Evolutionary conservation across 1,139 yeast genomes (phyloP).

Genomic region (Pneumocystis sp.): DNA sequence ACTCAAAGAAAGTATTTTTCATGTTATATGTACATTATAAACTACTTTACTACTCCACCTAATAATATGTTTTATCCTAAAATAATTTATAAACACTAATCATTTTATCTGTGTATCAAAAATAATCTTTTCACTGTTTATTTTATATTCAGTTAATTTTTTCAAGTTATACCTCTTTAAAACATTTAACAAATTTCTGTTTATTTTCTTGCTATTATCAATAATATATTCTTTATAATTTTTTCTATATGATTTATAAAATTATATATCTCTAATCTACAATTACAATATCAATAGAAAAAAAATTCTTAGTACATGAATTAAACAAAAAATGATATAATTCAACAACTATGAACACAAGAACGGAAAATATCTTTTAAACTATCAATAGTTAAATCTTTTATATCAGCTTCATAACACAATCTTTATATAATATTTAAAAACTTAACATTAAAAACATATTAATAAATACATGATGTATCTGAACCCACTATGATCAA

Average conservation of each 20-base stretch:
- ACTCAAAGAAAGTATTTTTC: slow-evolving; percentile 1
- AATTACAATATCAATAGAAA: background rate
- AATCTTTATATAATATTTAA: background rate
- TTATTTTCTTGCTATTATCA: background rate
- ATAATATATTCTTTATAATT: background rate
- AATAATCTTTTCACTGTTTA: background rate
- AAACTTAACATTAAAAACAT: background rate
- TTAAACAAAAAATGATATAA: background rate
- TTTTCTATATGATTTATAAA: background rate
- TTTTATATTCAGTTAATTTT: background rate
- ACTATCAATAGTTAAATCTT: background rate
- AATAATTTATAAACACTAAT: background rate
- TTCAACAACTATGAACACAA: background rate
- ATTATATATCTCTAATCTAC: background rate
- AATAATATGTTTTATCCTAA: background rate
- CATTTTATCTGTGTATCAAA: background rate
- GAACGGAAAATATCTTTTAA: background rate
- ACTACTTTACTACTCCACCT: background rate
- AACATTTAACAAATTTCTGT: background rate
- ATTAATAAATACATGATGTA: background rate
- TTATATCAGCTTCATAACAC: background rate
- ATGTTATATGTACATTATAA: background rate
- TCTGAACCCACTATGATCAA: background rate
- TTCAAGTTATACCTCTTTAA: background rate
- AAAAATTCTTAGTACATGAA: background rate